Evolutionary conservation across 257 asterid genomes (phyloP).

Genomic region (Solanum chmielewskii): DNA sequence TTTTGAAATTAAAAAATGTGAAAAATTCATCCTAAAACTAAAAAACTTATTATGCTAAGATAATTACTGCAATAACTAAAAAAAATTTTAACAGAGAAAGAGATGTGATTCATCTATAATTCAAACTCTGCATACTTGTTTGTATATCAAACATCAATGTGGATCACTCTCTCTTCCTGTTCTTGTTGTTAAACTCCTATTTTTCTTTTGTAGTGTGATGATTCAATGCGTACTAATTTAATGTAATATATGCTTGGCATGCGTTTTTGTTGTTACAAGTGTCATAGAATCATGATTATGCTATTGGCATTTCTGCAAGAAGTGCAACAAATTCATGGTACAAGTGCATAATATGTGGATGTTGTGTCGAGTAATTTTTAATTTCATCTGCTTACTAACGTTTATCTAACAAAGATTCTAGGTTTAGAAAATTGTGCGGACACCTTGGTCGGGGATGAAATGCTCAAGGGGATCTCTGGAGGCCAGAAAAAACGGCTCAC

Average conservation of each 20-base stretch:
- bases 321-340: background rate
- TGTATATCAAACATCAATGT: background rate
- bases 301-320: background rate
- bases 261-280: background rate
- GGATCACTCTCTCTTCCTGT: background rate
- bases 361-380: background rate
- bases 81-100: background rate
- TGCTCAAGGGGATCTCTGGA: conserved; percentile 94
- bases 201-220: background rate
- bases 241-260: background rate
- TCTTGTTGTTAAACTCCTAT: background rate
- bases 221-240: background rate
- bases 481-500: conserved; percentile 94
- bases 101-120: background rate
- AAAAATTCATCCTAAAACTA: background rate
- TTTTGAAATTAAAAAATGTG: background rate
- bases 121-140: background rate
- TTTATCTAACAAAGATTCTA: conserved; percentile 67
- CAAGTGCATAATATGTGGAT: background rate
- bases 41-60: background rate
- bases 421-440: conserved; percentile 89
- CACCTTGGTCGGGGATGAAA: conserved; percentile 92
- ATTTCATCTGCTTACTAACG: conserved; percentile 7
- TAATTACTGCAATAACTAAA: background rate
- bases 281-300: background rate